Conservation (phyloP, 352 stramenopile genomes). For the Phytopythium montanum region DNA sequence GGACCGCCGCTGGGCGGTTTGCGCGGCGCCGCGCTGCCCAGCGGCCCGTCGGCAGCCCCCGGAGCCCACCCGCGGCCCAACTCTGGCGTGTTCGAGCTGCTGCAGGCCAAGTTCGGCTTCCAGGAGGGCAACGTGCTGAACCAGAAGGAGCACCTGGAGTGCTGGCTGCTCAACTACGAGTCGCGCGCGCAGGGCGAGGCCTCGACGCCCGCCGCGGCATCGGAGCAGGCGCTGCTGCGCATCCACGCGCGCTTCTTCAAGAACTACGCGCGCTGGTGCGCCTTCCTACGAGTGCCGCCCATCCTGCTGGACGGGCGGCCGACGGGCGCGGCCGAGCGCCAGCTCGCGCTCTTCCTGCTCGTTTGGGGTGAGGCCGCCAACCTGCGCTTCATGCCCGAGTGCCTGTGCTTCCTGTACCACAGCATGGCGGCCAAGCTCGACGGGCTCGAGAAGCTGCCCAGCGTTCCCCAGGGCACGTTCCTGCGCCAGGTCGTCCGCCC, state of each 20-base stretch:
- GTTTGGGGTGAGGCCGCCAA: constrained; percentile 86
- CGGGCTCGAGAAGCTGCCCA: constrained; percentile 46
- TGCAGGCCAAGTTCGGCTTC: constrained; percentile 86
- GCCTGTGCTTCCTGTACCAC: constrained; percentile 87
- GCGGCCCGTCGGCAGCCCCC: constrained; percentile 12
- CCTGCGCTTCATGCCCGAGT: constrained; percentile 88
- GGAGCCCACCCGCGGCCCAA: constrained; percentile 18
- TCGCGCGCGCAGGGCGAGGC: constrained; percentile 34
- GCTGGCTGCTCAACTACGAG: constrained; percentile 83
- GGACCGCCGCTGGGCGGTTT: constrained; percentile 5
- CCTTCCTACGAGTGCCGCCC: constrained; percentile 87
- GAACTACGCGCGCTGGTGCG: constrained; percentile 95
- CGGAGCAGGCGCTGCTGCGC: constrained; percentile 55
- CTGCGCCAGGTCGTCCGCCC: constrained; percentile 68
- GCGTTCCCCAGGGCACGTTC: constrained; percentile 67
- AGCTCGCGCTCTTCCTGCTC: constrained; percentile 80
- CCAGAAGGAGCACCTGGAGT: constrained; percentile 84
- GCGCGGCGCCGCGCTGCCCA: neutral
- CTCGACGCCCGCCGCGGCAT: constrained; percentile 23
- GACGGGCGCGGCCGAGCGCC: constrained; percentile 34
- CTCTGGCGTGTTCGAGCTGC: constrained; percentile 65
- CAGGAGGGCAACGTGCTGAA: constrained; percentile 83
- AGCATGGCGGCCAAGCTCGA: constrained; percentile 73
- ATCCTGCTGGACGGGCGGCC: constrained; percentile 54
- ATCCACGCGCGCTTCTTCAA: constrained; percentile 94